Base-by-base conservation (phyloP, 768 basidiomycete species). In the Amanita pallidorosea region DNA sequence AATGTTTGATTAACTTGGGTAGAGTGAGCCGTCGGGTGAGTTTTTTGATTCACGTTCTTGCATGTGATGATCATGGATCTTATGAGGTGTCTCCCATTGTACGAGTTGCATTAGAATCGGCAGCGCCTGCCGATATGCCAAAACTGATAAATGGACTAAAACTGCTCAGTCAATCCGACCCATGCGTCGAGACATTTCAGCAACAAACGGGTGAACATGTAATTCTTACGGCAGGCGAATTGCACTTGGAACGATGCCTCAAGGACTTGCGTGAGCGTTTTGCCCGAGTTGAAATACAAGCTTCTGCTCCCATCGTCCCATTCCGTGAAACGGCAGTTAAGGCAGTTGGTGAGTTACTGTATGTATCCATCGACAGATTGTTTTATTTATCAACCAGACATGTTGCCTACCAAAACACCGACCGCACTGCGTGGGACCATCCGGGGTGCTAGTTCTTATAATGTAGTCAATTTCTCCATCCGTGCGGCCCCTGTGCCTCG, bases 131-230 rank as follows among this genome's bases (percentile, higher is more conserved):
- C 6, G 91, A 98, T 61, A 87, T 98, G 81, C 84, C 81, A 1
- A 92, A 89, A 62, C 73, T 99, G 20, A 76, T 98, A 41, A 76
- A 75, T 34, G 96, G 96, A 1, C 70, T 99, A 49, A 88, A 86
- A 56, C 71, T 98, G 11, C 79, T 99, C 31, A 87, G 85, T 57
- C 94, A 97, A 62, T 85, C 93, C 4, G 96, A 98, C 68, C 95
- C 96, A 1, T 98, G 93, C 56, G 94, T 95, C 4, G 92, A 98
- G 62, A 94, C 89, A 0, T 93, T 97, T 64, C 93, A 97, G 57
- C 96, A 98, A 65, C 81, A 90, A 59, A 96, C 94, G 0, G 96
- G 96, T 29, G 96, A 99, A 64, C 87, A 96, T 64, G 96, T 99
- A 51, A 96, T 99, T 55, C 67, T 97, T 53, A 89, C 89, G 2